These are phyloP conservation scores for Spiraea crenata DNA, from an alignment of 331 rosid genomes.

Conservation along the genomic window DNA sequence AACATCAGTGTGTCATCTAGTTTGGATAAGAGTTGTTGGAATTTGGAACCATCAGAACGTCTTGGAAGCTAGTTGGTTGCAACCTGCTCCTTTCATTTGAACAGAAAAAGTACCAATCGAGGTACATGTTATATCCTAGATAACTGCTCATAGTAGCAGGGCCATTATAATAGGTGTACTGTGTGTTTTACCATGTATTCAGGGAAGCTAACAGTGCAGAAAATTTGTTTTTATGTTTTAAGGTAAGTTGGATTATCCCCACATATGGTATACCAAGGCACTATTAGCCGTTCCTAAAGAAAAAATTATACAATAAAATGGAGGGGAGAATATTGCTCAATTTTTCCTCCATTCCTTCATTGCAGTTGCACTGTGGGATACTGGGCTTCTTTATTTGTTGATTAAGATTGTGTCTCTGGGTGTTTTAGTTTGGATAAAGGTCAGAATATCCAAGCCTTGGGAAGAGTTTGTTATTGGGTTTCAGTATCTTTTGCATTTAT, in stretches of 20 bases:
- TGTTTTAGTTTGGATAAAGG: background rate
- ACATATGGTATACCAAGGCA: background rate
- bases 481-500: background rate
- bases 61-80: conserved; percentile 1
- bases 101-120: background rate
- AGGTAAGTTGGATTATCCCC: background rate
- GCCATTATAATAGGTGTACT: background rate
- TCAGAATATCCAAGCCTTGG: background rate
- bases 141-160: background rate
- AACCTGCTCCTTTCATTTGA: background rate
- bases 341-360: background rate
- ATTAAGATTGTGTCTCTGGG: background rate
- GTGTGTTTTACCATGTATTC: background rate
- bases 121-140: background rate
- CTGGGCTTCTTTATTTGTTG: background rate
- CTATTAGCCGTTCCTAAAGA: background rate
- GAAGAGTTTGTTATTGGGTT: background rate
- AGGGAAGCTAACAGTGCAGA: background rate
- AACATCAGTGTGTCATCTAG: background rate
- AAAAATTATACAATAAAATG: background rate
- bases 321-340: background rate
- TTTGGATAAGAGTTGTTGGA: background rate
- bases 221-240: background rate
- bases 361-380: background rate
- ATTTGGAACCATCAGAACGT: background rate